Evolutionary conservation across 2,329 filamentous ascomycete genomes (phyloP).

Genomic region (Aspergillus texensis): DNA sequence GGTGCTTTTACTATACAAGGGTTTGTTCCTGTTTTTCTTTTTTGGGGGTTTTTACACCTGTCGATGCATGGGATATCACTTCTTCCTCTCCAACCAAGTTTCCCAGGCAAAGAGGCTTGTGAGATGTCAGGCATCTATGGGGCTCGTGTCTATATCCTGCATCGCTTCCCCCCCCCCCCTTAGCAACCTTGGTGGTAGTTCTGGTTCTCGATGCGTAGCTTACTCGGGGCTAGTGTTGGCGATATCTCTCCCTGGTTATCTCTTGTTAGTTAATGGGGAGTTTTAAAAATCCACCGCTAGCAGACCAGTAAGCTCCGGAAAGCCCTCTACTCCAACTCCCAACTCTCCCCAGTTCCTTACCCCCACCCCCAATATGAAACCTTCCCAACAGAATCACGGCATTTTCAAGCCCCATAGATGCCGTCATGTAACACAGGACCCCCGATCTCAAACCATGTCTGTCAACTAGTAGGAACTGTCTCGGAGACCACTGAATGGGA

Average conservation of each 20-base stretch:
- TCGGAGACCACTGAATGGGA: not conserved
- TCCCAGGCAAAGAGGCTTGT: not conserved
- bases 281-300: not conserved
- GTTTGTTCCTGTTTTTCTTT: not conserved
- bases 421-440: not conserved
- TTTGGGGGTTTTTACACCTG: not conserved
- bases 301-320: not conserved
- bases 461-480: not conserved
- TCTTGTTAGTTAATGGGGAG: not conserved
- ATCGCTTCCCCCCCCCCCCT: not conserved
- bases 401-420: not conserved
- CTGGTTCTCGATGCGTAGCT: not conserved
- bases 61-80: not conserved
- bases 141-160: not conserved
- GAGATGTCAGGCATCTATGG: not conserved
- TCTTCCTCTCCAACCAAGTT: not conserved
- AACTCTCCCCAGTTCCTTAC: too few relatives aligned
- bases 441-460: not conserved
- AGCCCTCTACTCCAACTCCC: not conserved
- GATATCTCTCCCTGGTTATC: not conserved
- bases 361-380: not conserved
- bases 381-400: not conserved
- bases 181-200: not conserved
- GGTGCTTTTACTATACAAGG: slow-evolving; percentile 2
- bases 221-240: not conserved